These are phyloP conservation scores for Metarhizium album DNA, from an alignment of 2,329 filamentous ascomycete genomes.

Conservation along the genomic window DNA sequence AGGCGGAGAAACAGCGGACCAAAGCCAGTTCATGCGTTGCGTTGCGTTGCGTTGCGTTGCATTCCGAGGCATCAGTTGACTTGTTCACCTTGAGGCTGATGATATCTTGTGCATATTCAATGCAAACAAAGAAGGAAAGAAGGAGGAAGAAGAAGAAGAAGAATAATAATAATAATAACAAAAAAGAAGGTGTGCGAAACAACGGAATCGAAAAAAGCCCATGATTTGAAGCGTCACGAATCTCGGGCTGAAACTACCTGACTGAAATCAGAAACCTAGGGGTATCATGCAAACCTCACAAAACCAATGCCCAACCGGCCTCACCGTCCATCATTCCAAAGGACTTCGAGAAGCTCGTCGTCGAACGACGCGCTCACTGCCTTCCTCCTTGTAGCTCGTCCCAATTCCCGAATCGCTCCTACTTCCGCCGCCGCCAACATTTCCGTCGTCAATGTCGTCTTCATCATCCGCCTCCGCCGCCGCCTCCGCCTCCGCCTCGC, in stretches of 20 bases:
- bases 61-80: too few species aligned
- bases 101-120: too few species aligned
- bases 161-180: background rate
- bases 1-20: too few species aligned
- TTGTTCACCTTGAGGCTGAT: too few species aligned
- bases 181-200: background rate
- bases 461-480: constrained; percentile 40
- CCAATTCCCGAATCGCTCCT: constrained; percentile 39
- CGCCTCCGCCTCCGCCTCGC: constrained; percentile 33
- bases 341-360: constrained; percentile 18
- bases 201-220: background rate
- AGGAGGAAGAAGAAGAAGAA: too few species aligned
- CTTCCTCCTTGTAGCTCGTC: constrained; percentile 39
- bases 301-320: background rate
- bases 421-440: constrained; percentile 13
- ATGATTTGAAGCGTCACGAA: background rate
- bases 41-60: too few species aligned
- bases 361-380: constrained; percentile 20
- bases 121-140: too few species aligned
- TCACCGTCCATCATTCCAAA: constrained; percentile 8
- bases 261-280: background rate
- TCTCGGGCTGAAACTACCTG: background rate
- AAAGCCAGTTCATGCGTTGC: too few species aligned
- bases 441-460: constrained; percentile 26
- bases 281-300: constrained; percentile 2